A percentile compares a stretch with the other conserved stretches of the same genome.
These are phyloP conservation scores for Penicillium nucicola DNA, from an alignment of 495 filamentous ascomycete genomes.

Conservation along the genomic window DNA sequence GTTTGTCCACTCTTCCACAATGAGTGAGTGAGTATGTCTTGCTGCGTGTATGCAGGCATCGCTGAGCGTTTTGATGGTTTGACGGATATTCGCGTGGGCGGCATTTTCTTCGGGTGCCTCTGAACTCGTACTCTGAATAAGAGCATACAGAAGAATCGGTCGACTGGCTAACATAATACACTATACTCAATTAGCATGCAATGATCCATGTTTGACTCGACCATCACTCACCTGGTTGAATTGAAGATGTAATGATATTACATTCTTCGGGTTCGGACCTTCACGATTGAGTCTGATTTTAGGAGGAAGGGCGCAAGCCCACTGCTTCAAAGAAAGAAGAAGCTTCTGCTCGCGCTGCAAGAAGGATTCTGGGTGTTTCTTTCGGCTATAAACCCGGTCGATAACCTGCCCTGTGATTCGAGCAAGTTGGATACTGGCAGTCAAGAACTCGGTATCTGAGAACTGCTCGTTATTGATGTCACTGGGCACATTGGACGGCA, in stretches of 20 bases:
- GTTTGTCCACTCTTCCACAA: slow-evolving; percentile 35
- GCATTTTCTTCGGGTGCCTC: slow-evolving; percentile 5
- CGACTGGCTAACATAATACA: slow-evolving; percentile 32
- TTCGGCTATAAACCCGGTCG: slow-evolving; percentile 27
- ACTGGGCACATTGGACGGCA: slow-evolving; percentile 19
- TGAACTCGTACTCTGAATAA: slow-evolving; percentile 16
- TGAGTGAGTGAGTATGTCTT: slow-evolving; percentile 25
- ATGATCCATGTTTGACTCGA: not conserved
- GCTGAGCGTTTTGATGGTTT: slow-evolving; percentile 21
- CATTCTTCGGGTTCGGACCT: slow-evolving; percentile 17
- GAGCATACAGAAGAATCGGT: slow-evolving; percentile 26
- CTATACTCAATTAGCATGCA: slow-evolving; percentile 8
- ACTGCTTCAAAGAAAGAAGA: slow-evolving; percentile 25
- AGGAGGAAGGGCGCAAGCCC: slow-evolving; percentile 24
- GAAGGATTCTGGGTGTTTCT: slow-evolving; percentile 21
- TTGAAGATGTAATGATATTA: slow-evolving; percentile 29
- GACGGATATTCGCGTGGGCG: slow-evolving; percentile 11
- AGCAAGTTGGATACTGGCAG: slow-evolving; percentile 21
- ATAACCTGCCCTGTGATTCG: slow-evolving; percentile 21
- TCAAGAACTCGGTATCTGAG: slow-evolving; percentile 21
- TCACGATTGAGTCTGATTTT: slow-evolving; percentile 21
- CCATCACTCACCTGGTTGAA: slow-evolving; percentile 27
- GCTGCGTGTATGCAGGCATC: slow-evolving; percentile 34
- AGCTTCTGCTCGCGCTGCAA: slow-evolving; percentile 29
- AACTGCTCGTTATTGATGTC: slow-evolving; percentile 18